Evolutionary conservation across 179 eudicot genomes (phyloP).

Genomic region (Heliamphora pulchella): DNA sequence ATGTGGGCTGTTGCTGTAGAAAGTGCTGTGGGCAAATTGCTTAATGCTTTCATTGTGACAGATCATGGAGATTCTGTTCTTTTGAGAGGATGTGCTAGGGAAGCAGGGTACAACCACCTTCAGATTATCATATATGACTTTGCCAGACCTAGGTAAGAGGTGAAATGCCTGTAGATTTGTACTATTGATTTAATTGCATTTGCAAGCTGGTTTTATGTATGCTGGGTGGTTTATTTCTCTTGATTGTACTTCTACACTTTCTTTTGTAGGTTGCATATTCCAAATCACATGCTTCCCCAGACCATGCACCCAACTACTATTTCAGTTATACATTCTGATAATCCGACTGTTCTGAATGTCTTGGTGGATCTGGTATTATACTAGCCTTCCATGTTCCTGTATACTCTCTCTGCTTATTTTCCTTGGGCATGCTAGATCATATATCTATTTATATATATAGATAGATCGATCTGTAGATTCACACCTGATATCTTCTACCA

Average conservation of each 20-base stretch:
- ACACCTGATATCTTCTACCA: too few relatives aligned
- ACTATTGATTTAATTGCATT: background rate
- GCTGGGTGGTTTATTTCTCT: constrained; percentile 12
- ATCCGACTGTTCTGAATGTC: constrained; percentile 69
- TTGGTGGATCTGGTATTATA: constrained; percentile 71
- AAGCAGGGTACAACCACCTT: constrained; percentile 56
- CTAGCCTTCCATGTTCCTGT: constrained; percentile 4
- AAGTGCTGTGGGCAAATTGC: constrained; percentile 68
- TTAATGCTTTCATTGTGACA: constrained; percentile 88
- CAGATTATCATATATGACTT: constrained; percentile 78
- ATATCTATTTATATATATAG: too few relatives aligned
- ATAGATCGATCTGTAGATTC: too few relatives aligned
- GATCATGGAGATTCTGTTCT: constrained; percentile 66
- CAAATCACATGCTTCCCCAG: constrained; percentile 65
- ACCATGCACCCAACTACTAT: constrained; percentile 71
- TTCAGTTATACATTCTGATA: constrained; percentile 64
- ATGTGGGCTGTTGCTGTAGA: constrained; percentile 84
- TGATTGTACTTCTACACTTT: constrained; percentile 9
- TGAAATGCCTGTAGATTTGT: constrained; percentile 1
- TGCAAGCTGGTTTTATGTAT: constrained; percentile 7
- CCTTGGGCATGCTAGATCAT: background rate
- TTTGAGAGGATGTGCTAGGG: constrained; percentile 72
- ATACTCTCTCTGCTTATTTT: background rate
- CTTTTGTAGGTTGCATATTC: constrained; percentile 63
- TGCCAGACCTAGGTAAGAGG: constrained; percentile 56